These are phyloP conservation scores for Heimioporus retisporus DNA, from an alignment of 1,284 basidiomycete species.

Conservation along the genomic window DNA sequence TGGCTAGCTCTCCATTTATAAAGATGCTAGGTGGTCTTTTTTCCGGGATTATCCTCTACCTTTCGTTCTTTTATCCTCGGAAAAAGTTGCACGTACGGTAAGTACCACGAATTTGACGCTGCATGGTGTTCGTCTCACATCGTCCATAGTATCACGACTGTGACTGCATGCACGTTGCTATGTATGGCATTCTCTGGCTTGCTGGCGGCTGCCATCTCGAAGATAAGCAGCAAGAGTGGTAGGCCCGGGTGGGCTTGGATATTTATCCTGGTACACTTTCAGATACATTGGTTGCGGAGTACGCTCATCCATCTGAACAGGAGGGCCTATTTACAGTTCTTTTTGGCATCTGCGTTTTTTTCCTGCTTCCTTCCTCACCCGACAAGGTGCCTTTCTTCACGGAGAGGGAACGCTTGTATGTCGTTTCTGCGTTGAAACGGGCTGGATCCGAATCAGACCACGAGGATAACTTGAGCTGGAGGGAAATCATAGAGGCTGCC, in stretches of 20 bases:
- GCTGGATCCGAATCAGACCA: slow-evolving; percentile 44
- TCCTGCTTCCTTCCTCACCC: slow-evolving; percentile 64
- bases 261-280: too few species aligned
- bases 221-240: too few species aligned
- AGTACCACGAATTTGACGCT: slow-evolving; percentile 14
- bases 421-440: slow-evolving; percentile 40
- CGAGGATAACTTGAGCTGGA: slow-evolving; percentile 48
- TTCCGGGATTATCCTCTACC: slow-evolving; percentile 60
- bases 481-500: slow-evolving; percentile 46
- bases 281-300: not conserved
- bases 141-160: too few species aligned
- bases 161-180: too few species aligned
- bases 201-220: too few species aligned
- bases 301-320: too few species aligned
- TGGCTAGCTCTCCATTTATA: slow-evolving; percentile 47
- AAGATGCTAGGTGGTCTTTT: slow-evolving; percentile 55
- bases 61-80: slow-evolving; percentile 68
- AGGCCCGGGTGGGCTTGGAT: too few species aligned
- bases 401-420: slow-evolving; percentile 51
- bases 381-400: slow-evolving; percentile 53
- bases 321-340: too few species aligned
- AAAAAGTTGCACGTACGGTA: slow-evolving; percentile 65
- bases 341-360: slow-evolving; percentile 27
- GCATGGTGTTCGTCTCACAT: not conserved
- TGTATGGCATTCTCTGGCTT: too few species aligned